These are phyloP conservation scores for Saturnispora sanitii DNA, from an alignment of 805 yeast species.

Conservation along the genomic window DNA sequence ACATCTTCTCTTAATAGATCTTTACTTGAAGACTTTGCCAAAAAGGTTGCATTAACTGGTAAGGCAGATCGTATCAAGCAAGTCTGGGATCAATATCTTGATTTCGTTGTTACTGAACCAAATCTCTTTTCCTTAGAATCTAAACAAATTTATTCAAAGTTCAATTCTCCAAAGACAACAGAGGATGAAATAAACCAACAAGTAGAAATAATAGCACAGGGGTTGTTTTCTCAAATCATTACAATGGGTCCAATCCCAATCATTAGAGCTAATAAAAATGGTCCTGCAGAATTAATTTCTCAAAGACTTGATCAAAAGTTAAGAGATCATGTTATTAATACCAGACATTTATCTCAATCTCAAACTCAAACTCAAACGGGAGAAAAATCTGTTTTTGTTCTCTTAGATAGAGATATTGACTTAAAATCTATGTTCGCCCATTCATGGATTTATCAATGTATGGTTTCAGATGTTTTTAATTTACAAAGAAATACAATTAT, in stretches of 20 bases:
- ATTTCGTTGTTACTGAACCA: slow-evolving; percentile 89
- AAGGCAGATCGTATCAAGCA: slow-evolving; percentile 68
- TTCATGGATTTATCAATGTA: slow-evolving; percentile 95
- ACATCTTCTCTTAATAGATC: slow-evolving; percentile 71
- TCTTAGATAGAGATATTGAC: slow-evolving; percentile 84
- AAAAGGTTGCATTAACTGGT: slow-evolving; percentile 62
- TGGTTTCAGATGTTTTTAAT: slow-evolving; percentile 86
- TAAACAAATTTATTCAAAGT: slow-evolving; percentile 50
- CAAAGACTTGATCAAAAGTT: slow-evolving; percentile 74
- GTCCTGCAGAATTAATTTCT: slow-evolving; percentile 93
- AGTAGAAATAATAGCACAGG: slow-evolving; percentile 67
- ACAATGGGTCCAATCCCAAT: slow-evolving; percentile 78
- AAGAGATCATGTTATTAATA: slow-evolving; percentile 76
- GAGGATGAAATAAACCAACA: slow-evolving; percentile 64
- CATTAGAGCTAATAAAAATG: slow-evolving; percentile 83
- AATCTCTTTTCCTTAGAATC: slow-evolving; percentile 74
- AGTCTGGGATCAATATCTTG: slow-evolving; percentile 88
- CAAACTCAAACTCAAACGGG: slow-evolving; percentile 1
- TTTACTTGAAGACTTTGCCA: slow-evolving; percentile 80
- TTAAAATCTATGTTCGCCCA: slow-evolving; percentile 90
- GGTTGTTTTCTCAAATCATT: slow-evolving; percentile 69
- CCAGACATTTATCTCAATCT: slow-evolving; percentile 29
- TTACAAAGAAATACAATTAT: slow-evolving; percentile 76
- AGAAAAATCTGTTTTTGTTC: slow-evolving; percentile 66
- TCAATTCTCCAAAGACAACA: slow-evolving; percentile 61